Evolutionary conservation across 306 rosid species (phyloP).

Genomic region (Pyrus communis): DNA sequence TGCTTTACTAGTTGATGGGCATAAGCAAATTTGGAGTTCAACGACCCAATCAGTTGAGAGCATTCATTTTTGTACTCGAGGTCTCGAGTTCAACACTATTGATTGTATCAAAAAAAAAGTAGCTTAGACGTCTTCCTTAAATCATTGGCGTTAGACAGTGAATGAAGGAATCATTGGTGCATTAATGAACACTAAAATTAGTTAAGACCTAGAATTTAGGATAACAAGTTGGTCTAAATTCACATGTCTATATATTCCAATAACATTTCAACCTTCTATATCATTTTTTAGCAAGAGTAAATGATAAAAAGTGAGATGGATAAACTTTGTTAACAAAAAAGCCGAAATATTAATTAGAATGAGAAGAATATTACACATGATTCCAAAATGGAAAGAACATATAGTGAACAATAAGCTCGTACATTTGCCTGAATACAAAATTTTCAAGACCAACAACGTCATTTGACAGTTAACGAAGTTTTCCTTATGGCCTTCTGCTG

Average conservation of each 20-base stretch:
- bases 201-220: background rate
- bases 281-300: background rate
- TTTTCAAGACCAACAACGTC: background rate
- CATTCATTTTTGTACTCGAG: too few species aligned
- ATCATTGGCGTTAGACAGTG: background rate
- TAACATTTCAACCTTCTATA: background rate
- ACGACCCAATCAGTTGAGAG: rapidly evolving
- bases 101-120: too few species aligned
- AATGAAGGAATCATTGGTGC: background rate
- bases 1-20: background rate
- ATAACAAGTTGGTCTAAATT: background rate
- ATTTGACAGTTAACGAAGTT: background rate
- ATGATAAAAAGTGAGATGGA: background rate
- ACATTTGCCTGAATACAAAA: background rate
- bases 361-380: background rate
- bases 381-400: background rate
- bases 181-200: too few species aligned
- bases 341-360: background rate
- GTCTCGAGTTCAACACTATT: background rate
- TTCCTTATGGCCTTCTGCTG: conserved; percentile 39
- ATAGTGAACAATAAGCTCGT: background rate
- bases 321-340: background rate
- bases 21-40: background rate
- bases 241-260: background rate
- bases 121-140: too few species aligned